phyloP scores from a whole-genome alignment of 768 basidiomycete genomes.

The Jaapia argillacea region DNA sequence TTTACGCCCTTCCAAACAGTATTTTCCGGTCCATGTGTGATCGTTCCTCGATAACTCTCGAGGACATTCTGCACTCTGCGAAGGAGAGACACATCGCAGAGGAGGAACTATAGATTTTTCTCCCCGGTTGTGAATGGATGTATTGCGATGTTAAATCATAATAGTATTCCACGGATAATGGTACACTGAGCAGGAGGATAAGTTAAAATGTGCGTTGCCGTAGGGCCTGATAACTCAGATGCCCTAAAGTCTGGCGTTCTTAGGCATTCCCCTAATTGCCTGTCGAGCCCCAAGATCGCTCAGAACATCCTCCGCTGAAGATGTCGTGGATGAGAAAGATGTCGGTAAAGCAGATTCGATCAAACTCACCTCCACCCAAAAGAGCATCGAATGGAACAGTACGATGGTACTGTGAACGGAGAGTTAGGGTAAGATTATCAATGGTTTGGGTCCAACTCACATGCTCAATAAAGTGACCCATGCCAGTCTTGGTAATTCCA shows the following conservation, averaged over 20 bases:
- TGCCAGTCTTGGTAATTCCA: constrained; percentile 73
- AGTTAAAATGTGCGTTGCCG: too few species aligned
- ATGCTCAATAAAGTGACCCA: constrained; percentile 72
- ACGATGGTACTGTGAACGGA: constrained; percentile 42
- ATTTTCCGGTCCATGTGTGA: constrained; percentile 87
- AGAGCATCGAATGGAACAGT: constrained; percentile 60
- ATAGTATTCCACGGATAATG: too few species aligned
- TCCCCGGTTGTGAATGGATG: too few species aligned
- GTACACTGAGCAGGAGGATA: too few species aligned
- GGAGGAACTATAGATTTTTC: too few species aligned
- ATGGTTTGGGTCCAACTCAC: neutral
- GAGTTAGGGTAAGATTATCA: neutral
- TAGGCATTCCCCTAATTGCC: constrained; percentile 68
- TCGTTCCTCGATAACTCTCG: constrained; percentile 61
- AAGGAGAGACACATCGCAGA: too few species aligned
- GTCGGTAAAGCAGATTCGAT: too few species aligned
- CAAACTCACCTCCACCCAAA: constrained; percentile 48
- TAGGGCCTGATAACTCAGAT: too few species aligned
- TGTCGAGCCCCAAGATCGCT: constrained; percentile 76
- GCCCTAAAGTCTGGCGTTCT: constrained; percentile 54
- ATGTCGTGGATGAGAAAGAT: neutral
- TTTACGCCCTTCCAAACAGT: constrained; percentile 48
- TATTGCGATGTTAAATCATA: too few species aligned
- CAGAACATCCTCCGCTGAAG: constrained; percentile 60
- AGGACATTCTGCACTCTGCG: constrained; percentile 46